phyloP scores from a whole-genome alignment of 78 protist species.

The Dictyostelium intermedium region DNA sequence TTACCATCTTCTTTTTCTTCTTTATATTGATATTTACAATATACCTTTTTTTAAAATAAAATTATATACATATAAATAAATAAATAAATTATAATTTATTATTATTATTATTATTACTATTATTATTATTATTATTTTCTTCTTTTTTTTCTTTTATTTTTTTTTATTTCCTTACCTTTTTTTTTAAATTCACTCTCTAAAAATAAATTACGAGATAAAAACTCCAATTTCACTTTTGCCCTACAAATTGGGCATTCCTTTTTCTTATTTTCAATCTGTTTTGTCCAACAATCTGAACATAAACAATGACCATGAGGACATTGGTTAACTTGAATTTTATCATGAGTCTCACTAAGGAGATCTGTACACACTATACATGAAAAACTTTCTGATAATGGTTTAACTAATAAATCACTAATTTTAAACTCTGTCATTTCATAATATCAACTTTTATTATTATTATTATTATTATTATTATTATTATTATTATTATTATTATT shows the following conservation, averaged over 20 bases:
- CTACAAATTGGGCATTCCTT: conserved; percentile 1
- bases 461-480: neutral
- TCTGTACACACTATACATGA: conserved; percentile 2
- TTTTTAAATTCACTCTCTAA: conserved; percentile 9
- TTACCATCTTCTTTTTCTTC: conserved; percentile 5
- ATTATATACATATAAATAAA: neutral
- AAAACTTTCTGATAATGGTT: conserved; percentile 6
- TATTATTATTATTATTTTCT: too few species aligned
- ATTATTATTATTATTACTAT: too few species aligned
- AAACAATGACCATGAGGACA: neutral
- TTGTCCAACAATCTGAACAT: neutral
- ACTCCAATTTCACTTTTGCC: neutral
- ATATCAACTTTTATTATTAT: neutral
- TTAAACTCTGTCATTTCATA: neutral
- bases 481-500: too few species aligned
- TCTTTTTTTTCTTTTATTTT: neutral
- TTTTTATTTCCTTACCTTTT: neutral
- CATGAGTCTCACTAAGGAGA: neutral
- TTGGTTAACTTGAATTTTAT: neutral
- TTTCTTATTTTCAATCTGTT: neutral
- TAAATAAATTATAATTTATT: neutral
- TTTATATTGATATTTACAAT: conserved; percentile 7
- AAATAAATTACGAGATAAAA: neutral
- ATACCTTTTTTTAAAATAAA: neutral
- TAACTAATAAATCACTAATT: neutral